phyloP scores from a whole-genome alignment of 2,329 filamentous ascomycete genomes.

The Ceratocystis papillata region DNA sequence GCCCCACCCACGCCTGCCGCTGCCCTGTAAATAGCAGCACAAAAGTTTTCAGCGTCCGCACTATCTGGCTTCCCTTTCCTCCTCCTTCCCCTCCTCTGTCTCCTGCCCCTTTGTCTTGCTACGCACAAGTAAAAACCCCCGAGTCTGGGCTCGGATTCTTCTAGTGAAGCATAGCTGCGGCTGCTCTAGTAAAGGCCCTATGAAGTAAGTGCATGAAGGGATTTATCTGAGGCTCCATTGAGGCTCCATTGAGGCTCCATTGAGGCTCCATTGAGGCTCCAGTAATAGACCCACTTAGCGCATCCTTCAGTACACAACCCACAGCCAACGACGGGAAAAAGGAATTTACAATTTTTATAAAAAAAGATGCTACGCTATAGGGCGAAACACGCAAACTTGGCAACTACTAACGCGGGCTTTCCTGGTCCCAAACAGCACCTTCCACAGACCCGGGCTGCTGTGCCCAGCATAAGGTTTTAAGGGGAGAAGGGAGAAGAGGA shows the following conservation, averaged over 20 bases:
- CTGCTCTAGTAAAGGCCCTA: not conserved
- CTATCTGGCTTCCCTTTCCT: not conserved
- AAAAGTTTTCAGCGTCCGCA: not conserved
- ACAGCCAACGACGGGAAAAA: not conserved
- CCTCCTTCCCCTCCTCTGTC: not conserved
- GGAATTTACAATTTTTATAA: not conserved
- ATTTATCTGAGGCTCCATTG: not conserved
- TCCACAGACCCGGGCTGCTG: not conserved
- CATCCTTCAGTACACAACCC: conserved; percentile 14
- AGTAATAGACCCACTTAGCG: conserved; percentile 20
- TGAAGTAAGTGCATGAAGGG: not conserved
- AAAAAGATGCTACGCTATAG: conserved; percentile 1
- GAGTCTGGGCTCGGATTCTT: conserved; percentile 6
- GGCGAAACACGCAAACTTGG: conserved; percentile 8
- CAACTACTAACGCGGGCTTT: not conserved
- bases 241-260: conserved; percentile 24
- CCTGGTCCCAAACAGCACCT: not conserved
- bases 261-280: conserved; percentile 21
- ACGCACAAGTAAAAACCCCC: not conserved
- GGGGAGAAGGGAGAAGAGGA: not conserved
- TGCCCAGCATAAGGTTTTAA: conserved; percentile 13
- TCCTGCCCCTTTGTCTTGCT: not conserved
- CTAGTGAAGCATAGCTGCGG: not conserved
- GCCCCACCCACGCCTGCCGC: not conserved
- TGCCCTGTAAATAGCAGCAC: conserved; percentile 13